Evolutionary conservation across 2,329 filamentous ascomycete genomes (phyloP).

Genomic region (Cladosporium sp.): DNA sequence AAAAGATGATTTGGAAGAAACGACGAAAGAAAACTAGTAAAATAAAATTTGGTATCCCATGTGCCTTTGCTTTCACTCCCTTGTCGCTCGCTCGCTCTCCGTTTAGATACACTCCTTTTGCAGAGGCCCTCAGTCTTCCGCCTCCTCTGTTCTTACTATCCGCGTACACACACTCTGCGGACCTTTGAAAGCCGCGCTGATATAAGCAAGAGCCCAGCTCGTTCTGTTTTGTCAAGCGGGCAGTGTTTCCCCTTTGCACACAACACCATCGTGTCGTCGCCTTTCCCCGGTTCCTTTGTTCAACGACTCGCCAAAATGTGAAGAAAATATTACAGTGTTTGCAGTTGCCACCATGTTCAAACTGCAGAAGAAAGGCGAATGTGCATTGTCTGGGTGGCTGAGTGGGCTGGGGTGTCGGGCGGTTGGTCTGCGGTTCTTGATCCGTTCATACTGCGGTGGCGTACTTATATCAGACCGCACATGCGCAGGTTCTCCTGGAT

Average conservation of each 20-base stretch:
- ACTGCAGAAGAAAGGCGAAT: neutral
- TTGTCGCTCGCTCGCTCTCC: neutral
- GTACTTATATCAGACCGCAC: conserved; percentile 82
- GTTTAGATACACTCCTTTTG: neutral
- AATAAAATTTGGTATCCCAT: conserved; percentile 5
- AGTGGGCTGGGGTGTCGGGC: too few relatives aligned
- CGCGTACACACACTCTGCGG: too few relatives aligned
- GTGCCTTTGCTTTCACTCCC: neutral
- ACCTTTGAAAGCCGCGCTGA: neutral
- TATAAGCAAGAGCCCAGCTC: conserved; percentile 9
- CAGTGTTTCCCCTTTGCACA: neutral
- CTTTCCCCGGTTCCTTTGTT: neutral
- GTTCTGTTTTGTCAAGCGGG: conserved; percentile 13
- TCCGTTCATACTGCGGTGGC: neutral
- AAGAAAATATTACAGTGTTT: conserved; percentile 7
- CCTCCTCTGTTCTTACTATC: neutral
- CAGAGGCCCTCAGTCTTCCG: neutral
- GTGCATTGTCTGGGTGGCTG: neutral
- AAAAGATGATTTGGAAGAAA: neutral
- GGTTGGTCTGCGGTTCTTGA: neutral
- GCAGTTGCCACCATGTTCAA: neutral
- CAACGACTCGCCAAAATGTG: conserved; percentile 8
- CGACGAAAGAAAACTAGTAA: neutral
- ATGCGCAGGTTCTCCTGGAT: conserved; percentile 98
- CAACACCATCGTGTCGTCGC: neutral